A percentile compares a stretch with the other conserved stretches of the same genome.
phyloP scores from a whole-genome alignment of 1,284 basidiomycete species.

The Trichosporon sp. region DNA sequence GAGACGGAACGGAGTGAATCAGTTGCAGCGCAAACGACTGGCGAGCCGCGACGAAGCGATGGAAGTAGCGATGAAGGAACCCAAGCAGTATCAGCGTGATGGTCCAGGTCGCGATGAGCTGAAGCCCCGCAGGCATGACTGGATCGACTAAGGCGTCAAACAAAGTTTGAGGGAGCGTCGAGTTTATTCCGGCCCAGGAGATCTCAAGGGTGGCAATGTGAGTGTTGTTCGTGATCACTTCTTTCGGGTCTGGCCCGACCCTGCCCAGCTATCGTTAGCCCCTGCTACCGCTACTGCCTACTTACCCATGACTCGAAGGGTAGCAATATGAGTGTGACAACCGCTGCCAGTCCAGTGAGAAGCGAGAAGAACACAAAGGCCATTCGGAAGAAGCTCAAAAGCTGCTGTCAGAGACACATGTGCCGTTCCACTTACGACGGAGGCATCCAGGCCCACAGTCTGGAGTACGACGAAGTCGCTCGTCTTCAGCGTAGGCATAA shows the following conservation, averaged over 20 bases:
- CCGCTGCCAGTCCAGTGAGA: conserved; percentile 55
- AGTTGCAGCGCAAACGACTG: conserved; percentile 91
- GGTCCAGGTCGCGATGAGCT: conserved; percentile 87
- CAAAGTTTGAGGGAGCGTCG: conserved; percentile 21
- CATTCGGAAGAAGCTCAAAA: conserved; percentile 93
- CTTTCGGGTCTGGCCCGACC: conserved; percentile 7
- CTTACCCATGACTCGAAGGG: conserved; percentile 63
- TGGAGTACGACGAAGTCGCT: conserved; percentile 93
- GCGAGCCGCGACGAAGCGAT: conserved; percentile 80
- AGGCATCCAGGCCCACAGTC: conserved; percentile 92
- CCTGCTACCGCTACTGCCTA: conserved; percentile 56
- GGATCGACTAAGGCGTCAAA: conserved; percentile 76
- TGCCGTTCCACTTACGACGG: conserved; percentile 61
- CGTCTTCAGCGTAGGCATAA: conserved; percentile 80
- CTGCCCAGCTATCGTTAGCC: conserved; percentile 37
- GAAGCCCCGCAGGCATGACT: conserved; percentile 75
- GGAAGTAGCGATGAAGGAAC: conserved; percentile 83
- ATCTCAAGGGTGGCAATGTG: background rate
- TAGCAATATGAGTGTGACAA: conserved; percentile 65
- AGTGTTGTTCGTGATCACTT: conserved; percentile 8
- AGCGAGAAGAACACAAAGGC: conserved; percentile 78
- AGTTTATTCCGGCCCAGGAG: background rate
- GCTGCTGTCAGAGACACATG: conserved; percentile 51
- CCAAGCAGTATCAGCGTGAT: conserved; percentile 81
- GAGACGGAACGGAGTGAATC: conserved; percentile 86